These are phyloP conservation scores for Ascochyta koolunga DNA, from an alignment of 2,329 filamentous ascomycete species.

Conservation along the genomic window DNA sequence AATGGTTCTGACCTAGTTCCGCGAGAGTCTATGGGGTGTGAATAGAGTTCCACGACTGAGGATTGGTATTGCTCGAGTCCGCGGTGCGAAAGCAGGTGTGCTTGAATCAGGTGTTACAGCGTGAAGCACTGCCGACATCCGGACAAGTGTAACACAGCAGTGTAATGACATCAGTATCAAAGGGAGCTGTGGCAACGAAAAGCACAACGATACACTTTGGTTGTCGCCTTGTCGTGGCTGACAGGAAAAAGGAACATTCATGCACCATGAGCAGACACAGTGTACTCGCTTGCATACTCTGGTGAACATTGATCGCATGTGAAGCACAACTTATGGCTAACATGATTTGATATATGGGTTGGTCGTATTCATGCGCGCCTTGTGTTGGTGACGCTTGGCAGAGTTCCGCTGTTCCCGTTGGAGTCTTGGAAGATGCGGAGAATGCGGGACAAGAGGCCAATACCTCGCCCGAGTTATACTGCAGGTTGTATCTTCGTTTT, in stretches of 20 bases:
- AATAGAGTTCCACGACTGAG: not conserved
- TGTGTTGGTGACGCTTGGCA: constrained; percentile 15
- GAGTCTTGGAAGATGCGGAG: constrained; percentile 13
- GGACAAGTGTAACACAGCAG: not conserved
- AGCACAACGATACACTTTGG: no score
- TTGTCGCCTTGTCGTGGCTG: not conserved
- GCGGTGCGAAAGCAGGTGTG: not conserved
- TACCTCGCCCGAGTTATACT: not conserved
- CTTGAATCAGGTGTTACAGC: not conserved
- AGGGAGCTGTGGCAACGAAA: not conserved
- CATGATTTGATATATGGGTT: not conserved
- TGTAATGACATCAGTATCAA: not conserved
- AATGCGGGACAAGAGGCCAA: constrained; percentile 11
- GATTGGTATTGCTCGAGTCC: not conserved
- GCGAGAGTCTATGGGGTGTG: not conserved
- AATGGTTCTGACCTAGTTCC: not conserved
- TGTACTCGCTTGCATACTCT: no score
- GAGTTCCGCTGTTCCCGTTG: constrained; percentile 12
- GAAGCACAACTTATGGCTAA: not conserved
- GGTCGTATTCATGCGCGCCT: not conserved
- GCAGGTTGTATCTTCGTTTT: not conserved
- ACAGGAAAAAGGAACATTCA: no score
- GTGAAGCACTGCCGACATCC: not conserved
- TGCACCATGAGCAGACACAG: no score
- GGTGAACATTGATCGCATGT: not conserved